Base-by-base conservation (phyloP, 2,329 filamentous ascomycete species). In the Fusarium marasasianum region DNA sequence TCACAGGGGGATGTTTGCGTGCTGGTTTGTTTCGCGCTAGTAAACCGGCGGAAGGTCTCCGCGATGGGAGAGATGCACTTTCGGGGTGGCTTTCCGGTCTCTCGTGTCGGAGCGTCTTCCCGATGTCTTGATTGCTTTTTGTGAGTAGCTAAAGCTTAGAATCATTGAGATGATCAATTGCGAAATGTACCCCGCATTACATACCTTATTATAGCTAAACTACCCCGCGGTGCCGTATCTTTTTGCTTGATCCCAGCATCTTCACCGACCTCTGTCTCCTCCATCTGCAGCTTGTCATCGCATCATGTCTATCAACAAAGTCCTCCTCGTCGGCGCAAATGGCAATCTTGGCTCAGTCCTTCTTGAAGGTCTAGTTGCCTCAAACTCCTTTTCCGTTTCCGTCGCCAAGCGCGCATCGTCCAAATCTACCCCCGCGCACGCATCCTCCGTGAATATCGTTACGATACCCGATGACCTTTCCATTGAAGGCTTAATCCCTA, bases 401-500 rank as follows among this genome's bases (percentile, higher is more conserved):
- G 83, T 89, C 44, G 84, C 92, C 54, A 87, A 86, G 31, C 89
- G 91, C 37, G 71, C 70, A 55, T 78, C 77, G 11, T 79, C 81
- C n/a, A 78, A 68, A 44, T 82, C 81, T 14, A 72, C 78, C 2
- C 77, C 75, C 3, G 66, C 79, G 15, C 66, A 78, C 35, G 59
- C 76, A n/a, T 72, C 72, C 4, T 60, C 69, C 8, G 54, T 77
- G 22, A 63, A 54, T 15, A 66, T 74, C 33, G 71, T 82, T 66
- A 63, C 76, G 62, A 75, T 82, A 51, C 76, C 78, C 8, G 77
- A 79, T 22, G 77, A 77, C 31, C 76, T 83, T 53, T 61, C 76
- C 11, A 69, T 81, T n/a, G 75, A 80, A 2, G 79, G 79, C 20
- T 76, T 92, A 13, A 84, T 82, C 8, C 67, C 82, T 2, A 87